Base-by-base conservation (phyloP, 1,284 basidiomycete species). In the Ceratobasidium papillatum region DNA sequence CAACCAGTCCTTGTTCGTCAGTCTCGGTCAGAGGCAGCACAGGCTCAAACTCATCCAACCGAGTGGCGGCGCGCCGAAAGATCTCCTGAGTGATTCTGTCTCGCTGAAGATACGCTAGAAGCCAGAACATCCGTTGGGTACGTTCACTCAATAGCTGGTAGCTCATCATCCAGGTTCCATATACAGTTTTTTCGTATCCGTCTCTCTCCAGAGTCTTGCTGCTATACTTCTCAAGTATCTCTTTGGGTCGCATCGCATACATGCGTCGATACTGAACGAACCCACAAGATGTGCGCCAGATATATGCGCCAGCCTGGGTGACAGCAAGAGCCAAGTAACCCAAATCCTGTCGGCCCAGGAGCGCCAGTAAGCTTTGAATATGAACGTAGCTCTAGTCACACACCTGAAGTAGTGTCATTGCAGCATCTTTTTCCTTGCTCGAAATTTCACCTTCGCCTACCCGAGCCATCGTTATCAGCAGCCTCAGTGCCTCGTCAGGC, bases 221-320 rank as follows among this genome's bases (percentile, higher is more conserved):
- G 30, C 30, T 36, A 7, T 34, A 32, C 32, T 27, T 36, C 9
- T 36, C 41, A 3, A 75, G 56, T 1, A 71, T 45, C 17, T 43
- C 3, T 25, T 49, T 7, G 1, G 36, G 62, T n/a, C 17, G 43
- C 11, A 11, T 3, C 1, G 34, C 38, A 11, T 51, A 56, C 25
- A 66, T 30, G 3, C 11, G 51, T 4, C 30, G 30, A 25, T 74
- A 74, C 36, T 58, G 30, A 1, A 1, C 25, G 32, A 74, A 38
- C 2, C 45, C 38, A 36, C 27, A 64, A 32, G 51, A n/a, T 0
- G 27, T 66, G 19, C 41, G 54, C 45, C 51, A 45, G 19, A 54
- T 61, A 17, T 75, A 75, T 58, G 47, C 58, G 30, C 74, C 74
- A 22, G 64, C 38, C 34, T 75, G 74, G 1, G 61, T 52, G 0